phyloP scores from a whole-genome alignment of 176 grass and related monocot genomes.

The Lolium rigidum region DNA sequence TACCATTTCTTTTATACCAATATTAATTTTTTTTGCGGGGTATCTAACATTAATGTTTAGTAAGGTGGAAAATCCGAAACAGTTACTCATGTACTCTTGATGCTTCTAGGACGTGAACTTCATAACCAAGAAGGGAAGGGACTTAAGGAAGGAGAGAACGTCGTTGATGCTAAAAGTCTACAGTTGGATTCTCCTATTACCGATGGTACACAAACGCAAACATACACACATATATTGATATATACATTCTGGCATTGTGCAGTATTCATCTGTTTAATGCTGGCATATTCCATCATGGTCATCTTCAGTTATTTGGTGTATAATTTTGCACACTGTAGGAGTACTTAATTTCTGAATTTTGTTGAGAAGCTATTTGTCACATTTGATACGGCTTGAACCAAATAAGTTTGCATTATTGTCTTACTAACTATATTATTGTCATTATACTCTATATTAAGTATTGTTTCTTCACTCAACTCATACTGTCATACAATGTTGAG shows the following conservation, averaged over 20 bases:
- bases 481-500: too few species aligned
- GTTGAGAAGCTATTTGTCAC: constrained; percentile 3
- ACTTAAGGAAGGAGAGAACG: constrained; percentile 40
- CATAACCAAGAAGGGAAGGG: constrained; percentile 45
- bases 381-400: not conserved
- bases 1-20: not conserved
- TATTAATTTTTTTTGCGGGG: not conserved
- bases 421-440: not conserved
- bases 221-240: too few species aligned
- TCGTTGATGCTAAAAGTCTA: constrained; percentile 15
- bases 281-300: not conserved
- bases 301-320: not conserved
- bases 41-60: not conserved
- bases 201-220: constrained; percentile 40
- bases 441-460: constrained; percentile 6
- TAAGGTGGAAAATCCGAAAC: not conserved
- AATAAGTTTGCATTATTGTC: constrained; percentile 10
- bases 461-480: constrained; percentile 21
- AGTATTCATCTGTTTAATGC: constrained; percentile 13
- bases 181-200: constrained; percentile 42
- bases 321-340: not conserved
- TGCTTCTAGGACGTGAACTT: constrained; percentile 41
- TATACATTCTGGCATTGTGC: not conserved
- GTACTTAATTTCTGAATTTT: not conserved
- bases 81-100: constrained; percentile 28